Conservation (phyloP, 2,329 filamentous ascomycete genomes). For the Colletotrichum sp. region DNA sequence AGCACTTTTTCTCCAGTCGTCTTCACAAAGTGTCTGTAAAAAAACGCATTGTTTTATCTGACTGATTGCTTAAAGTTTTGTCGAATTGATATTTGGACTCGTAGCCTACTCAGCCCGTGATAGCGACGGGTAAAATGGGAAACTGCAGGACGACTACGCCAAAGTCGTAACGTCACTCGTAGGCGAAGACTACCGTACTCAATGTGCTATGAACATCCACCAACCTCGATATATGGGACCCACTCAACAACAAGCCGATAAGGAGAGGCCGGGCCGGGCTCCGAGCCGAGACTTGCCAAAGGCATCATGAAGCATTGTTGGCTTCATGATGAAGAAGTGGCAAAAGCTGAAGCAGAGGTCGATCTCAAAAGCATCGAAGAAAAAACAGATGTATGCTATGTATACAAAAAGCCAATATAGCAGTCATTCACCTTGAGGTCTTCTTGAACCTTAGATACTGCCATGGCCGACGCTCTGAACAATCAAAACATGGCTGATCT, state of each 20-base stretch:
- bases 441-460: background rate
- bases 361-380: background rate
- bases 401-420: background rate
- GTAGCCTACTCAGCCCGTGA: background rate
- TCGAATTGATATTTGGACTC: rapidly evolving
- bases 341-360: background rate
- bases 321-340: background rate
- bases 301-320: background rate
- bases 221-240: background rate
- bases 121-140: background rate
- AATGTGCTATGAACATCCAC: background rate
- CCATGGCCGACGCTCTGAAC: background rate
- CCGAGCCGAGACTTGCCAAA: background rate
- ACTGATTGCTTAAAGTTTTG: background rate
- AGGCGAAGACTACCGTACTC: background rate
- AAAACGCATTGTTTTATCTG: rapidly evolving
- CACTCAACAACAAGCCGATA: background rate
- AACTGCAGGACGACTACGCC: background rate
- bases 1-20: rapidly evolving
- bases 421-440: rapidly evolving
- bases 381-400: background rate
- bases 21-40: rapidly evolving
- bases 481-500: background rate
- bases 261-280: background rate
- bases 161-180: background rate